Conservation (phyloP, 768 basidiomycete species). For the Rhizopogon sp. region DNA sequence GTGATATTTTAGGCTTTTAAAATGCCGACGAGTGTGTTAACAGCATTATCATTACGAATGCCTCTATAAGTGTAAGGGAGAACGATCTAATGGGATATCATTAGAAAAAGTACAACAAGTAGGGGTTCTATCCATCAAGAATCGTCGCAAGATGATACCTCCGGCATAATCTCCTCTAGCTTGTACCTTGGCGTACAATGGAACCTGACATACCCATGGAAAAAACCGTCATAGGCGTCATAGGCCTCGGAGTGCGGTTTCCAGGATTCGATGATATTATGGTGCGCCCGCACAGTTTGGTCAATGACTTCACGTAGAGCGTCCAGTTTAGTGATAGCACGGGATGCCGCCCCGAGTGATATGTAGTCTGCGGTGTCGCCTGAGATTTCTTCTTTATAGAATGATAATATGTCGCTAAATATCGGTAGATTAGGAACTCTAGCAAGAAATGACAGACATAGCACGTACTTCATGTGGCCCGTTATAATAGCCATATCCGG, state of each 20-base stretch:
- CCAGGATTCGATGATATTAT: conserved; percentile 20
- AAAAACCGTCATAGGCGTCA: conserved; percentile 13
- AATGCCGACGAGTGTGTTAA: no score
- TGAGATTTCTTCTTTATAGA: conserved; percentile 36
- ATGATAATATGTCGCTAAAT: conserved; percentile 34
- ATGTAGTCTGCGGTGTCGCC: conserved; percentile 32
- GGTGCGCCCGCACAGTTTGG: conserved; percentile 20
- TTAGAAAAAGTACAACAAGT: no score
- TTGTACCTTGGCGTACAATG: conserved; percentile 7
- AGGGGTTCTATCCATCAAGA: no score
- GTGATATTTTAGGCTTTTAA: no score
- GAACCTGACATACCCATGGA: conserved; percentile 22
- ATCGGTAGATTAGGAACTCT: neutral
- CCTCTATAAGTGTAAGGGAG: no score
- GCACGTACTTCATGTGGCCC: neutral
- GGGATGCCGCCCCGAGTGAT: conserved; percentile 24
- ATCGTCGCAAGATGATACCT: no score
- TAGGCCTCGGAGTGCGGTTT: conserved; percentile 11
- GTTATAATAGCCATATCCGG: conserved; percentile 15
- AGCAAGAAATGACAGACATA: neutral
- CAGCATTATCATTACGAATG: no score
- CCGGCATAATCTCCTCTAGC: no score
- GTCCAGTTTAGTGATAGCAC: conserved; percentile 21
- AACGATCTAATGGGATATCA: no score
- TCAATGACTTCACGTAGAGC: conserved; percentile 18